Base-by-base conservation (phyloP, 495 filamentous ascomycete species). In the Podospora comata region DNA sequence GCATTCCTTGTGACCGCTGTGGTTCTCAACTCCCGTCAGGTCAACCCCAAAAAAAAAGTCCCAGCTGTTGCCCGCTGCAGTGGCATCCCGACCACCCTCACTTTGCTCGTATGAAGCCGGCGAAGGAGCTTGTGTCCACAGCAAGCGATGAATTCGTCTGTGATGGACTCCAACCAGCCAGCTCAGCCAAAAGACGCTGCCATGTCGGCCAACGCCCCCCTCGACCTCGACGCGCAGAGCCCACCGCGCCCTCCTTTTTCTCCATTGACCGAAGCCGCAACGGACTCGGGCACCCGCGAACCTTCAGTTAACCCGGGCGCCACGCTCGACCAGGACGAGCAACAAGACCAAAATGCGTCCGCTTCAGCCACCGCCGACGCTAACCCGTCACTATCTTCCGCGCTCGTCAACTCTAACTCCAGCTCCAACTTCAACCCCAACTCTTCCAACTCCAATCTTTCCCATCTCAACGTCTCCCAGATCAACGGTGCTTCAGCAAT, bases 81-180 rank as follows among this genome's bases (percentile, higher is more conserved):
- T 48, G 39, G 39, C 39, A 48, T 48, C 39, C 39, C 7, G 39
- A 48, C 39, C 4, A 48, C 39, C 39, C 39, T 48, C 39, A 48
- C 39, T 48, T 48, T 48, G 39, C 39, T 48, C 39, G 39, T 48
- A 48, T 61, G 59, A 67, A 68, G 57, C 59, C 70, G 76, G 74
- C 76, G 75, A 75, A 78, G 76, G 76, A 78, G 76, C 76, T 77
- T 77, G 75, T 72, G 4, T 15, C 63, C 16, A 23, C 48, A 67
- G 56, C 75, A 75, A 77, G 76, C 76, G 73, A 78, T 78, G 76
- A 78, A 62, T 76, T 78, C 73, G 76, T 78, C 76, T 39, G 65
- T 67, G 61, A 70, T 67, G 60, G 70, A 75, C 54, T 69, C 69
- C 34, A 11, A 39, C 5, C 34, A 5, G 5, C 11, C 34, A 39